These are phyloP conservation scores for Polygonum aviculare DNA, from an alignment of 148 eudicot species.

Conservation along the genomic window DNA sequence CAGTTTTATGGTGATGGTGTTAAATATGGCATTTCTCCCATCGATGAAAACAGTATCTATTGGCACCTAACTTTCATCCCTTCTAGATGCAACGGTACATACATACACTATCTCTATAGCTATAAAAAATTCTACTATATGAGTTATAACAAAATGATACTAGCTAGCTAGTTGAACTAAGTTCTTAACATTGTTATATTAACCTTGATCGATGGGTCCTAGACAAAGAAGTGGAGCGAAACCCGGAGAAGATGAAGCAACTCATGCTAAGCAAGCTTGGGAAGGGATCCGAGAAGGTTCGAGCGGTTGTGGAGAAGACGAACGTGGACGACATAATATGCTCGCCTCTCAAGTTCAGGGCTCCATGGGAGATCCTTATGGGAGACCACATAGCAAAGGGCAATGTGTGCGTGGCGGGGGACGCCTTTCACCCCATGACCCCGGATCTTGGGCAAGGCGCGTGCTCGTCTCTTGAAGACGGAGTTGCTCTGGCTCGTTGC, in stretches of 20 bases:
- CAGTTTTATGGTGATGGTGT: slow-evolving; percentile 27
- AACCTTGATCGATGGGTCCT: neutral
- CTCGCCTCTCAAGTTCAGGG: slow-evolving; percentile 28
- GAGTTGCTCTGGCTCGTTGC: slow-evolving; percentile 31
- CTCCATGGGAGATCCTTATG: slow-evolving; percentile 38
- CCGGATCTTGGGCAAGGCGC: slow-evolving; percentile 53
- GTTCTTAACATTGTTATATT: no score
- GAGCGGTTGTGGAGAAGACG: slow-evolving; percentile 21
- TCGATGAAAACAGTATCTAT: slow-evolving; percentile 17
- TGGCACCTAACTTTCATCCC: slow-evolving; percentile 29
- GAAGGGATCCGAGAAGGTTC: slow-evolving; percentile 23
- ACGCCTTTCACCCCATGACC: slow-evolving; percentile 57
- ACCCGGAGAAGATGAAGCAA: slow-evolving; percentile 35
- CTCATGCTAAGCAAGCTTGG: slow-evolving; percentile 34
- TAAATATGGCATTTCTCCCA: slow-evolving; percentile 24
- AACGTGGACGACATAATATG: slow-evolving; percentile 14
- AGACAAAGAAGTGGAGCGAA: slow-evolving; percentile 20
- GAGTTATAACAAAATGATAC: no score
- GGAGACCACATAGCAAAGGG: slow-evolving; percentile 26
- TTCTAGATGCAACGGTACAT: neutral
- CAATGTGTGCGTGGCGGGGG: slow-evolving; percentile 40
- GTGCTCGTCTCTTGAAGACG: slow-evolving; percentile 42
- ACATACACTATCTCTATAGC: no score
- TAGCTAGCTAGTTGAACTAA: no score
- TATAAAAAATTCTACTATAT: no score